Conservation (phyloP, 805 yeast genomes). For the Yarrowia sp. region DNA sequence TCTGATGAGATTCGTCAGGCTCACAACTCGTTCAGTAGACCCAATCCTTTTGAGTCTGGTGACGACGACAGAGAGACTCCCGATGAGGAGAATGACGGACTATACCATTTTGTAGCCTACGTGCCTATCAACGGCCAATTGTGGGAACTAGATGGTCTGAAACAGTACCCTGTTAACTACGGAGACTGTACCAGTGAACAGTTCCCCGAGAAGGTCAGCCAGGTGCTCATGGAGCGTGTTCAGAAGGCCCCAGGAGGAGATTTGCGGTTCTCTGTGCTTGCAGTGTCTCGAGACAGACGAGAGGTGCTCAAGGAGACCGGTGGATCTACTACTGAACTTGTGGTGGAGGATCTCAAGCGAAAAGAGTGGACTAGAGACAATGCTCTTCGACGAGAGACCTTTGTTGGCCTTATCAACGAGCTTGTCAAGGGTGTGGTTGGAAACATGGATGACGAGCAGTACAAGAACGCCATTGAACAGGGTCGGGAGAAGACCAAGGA, state of each 20-base stretch:
- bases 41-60: slow-evolving; percentile 53
- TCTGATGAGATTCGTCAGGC: slow-evolving; percentile 62
- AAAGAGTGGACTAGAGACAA: slow-evolving; percentile 62
- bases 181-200: slow-evolving; percentile 54
- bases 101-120: slow-evolving; percentile 69
- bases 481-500: slow-evolving; percentile 38
- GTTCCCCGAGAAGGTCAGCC: slow-evolving; percentile 55
- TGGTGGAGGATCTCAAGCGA: slow-evolving; percentile 57
- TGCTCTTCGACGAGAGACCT: slow-evolving; percentile 61
- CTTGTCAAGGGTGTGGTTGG: slow-evolving; percentile 55
- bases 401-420: slow-evolving; percentile 59
- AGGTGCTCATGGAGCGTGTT: slow-evolving; percentile 58
- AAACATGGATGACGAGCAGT: slow-evolving; percentile 42
- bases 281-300: slow-evolving; percentile 60
- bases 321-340: slow-evolving; percentile 50
- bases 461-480: slow-evolving; percentile 39
- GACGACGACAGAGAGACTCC: slow-evolving; percentile 42
- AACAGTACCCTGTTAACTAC: slow-evolving; percentile 62
- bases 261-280: slow-evolving; percentile 63
- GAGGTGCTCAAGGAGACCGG: slow-evolving; percentile 51
- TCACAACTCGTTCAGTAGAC: slow-evolving; percentile 69
- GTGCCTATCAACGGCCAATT: slow-evolving; percentile 55
- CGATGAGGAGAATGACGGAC: slow-evolving; percentile 56
- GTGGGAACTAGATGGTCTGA: slow-evolving; percentile 70
- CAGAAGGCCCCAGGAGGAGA: slow-evolving; percentile 57